Evolutionary conservation across 2,329 filamentous ascomycete species (phyloP), one percentile per base, ranked within the genome.

Genomic region (Ploettnerulaceae sp.): DNA sequence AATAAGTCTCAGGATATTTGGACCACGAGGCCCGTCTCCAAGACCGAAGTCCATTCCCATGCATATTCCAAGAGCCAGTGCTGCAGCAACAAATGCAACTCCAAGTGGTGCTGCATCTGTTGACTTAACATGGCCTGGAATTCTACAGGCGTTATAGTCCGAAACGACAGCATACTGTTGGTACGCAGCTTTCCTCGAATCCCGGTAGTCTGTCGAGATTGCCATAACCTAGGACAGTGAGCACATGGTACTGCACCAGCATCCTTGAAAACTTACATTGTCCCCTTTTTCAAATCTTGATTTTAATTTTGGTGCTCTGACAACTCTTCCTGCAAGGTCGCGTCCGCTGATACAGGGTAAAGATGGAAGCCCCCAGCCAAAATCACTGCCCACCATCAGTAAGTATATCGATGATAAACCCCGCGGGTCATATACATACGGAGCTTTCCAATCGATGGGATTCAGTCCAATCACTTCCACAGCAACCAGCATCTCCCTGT

Each of bases 391-490:
- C 72, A 5, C 72, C 68, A n/a, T 84, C 82, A 7, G 78, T 72
- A 8, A 81, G n/a, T 24, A 17, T 68, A 56, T 86, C 82, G 24
- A 28, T 8, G 69, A 73, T 56, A 76, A 41, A 74, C 73, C 65
- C 86, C 86, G 80, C 80, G 86, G n/a, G n/a, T n/a, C n/a, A n/a
- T n/a, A 61, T 87, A 71, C 77, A 58, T 68, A 85, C 82, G 82
- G 80, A 49, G 79, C 75, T 68, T 89, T 89, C 86, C 86, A 89
- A 63, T 89, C 86, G 45, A 89, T 84, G 0, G 86, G 86, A 57
- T 89, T 89, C 28, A 89, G 66, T 0, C 85, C 84, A 56, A 87
- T 41, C 5, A 51, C 58, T 28, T 74, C 68, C 1, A 80, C 75
- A 59, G 75, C 76, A n/a, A 87, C 74, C 4, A 87, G 66, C 4